These are phyloP conservation scores for Byssochlamys sp. DNA, from an alignment of 2,329 filamentous ascomycete species.

Conservation along the genomic window DNA sequence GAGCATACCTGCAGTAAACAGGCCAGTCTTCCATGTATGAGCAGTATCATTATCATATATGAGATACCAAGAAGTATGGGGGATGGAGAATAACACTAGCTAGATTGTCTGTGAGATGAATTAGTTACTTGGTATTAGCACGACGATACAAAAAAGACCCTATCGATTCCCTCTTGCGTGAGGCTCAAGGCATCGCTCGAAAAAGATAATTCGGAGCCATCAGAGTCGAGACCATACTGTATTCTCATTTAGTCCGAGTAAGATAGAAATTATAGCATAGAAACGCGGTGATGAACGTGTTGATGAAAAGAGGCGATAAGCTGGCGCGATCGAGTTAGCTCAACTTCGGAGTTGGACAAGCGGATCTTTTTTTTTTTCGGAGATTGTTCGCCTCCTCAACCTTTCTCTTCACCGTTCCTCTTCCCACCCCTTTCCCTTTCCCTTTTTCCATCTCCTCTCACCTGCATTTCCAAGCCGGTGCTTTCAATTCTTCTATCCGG, in stretches of 20 bases:
- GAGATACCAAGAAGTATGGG: not conserved
- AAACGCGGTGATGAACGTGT: not conserved
- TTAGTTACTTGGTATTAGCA: not conserved
- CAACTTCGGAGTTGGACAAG: not conserved
- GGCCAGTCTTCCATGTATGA: not conserved
- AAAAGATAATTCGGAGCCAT: too few species aligned
- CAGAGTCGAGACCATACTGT: too few species aligned
- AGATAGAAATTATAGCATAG: not conserved
- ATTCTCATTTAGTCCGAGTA: too few species aligned
- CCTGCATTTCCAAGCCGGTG: not conserved
- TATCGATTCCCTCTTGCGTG: too few species aligned
- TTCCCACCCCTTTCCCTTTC: not conserved
- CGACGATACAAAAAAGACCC: not conserved
- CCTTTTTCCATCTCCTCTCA: not conserved
- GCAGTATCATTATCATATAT: not conserved
- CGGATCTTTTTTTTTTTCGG: not conserved
- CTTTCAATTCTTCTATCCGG: not conserved
- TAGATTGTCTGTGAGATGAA: not conserved
- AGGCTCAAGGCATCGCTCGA: too few species aligned
- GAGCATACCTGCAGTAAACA: slow-evolving; percentile 43
- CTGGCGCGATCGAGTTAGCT: not conserved
- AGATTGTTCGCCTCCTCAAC: not conserved
- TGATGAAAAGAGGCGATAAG: not conserved
- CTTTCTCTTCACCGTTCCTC: not conserved
- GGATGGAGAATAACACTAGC: not conserved